Base-by-base conservation (phyloP, 345 rosid species). In the Trapa bicornis region DNA sequence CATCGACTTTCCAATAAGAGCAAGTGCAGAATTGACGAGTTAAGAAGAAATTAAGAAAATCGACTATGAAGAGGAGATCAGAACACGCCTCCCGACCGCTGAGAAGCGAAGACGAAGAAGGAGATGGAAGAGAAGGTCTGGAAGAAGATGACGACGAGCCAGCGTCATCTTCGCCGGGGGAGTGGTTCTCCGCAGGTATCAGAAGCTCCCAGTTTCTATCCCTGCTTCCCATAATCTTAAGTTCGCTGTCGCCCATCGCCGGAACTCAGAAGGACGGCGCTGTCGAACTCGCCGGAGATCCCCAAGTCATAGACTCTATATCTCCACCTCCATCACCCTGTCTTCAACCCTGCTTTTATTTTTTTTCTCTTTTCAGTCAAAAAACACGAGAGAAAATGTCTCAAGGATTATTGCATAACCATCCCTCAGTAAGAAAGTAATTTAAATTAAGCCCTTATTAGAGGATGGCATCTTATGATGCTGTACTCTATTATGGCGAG, bases 71-170 rank as follows among this genome's bases (percentile, higher is more conserved):
- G 2, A 41, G 16, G 53, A 43, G 36, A 47, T 43, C 47, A 43
- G 43, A 65, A 15, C 37, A 7, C 52, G 41, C 67, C 67, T 65
- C 67, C 37, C 67, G 67, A 12, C 67, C 67, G 37, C 52, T n/a
- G 52, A 41, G 67, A 22, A 36, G 67, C 33, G 67, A 16, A 43
- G 67, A n/a, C 17, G 67, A 65, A 22, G 67, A 65, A 3, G 53
- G 10, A 17, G 52, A 65, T 48, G 62, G 62, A 58, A 9, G 12
- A 33, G 67, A 43, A 65, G 67, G 36, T 35, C 5, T 65, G 67
- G 67, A 41, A 13, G 67, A 65, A 47, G 52, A 65, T 5, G 63
- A 58, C 0, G 63, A 35, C 16, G 63, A 58, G 63, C 63, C 37
- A 16, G 38, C 38, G 37, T 43, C 67, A 65, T 65, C 67, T 10